phyloP scores from a whole-genome alignment of 495 filamentous ascomycete genomes.

The Aspergillus biplanus region DNA sequence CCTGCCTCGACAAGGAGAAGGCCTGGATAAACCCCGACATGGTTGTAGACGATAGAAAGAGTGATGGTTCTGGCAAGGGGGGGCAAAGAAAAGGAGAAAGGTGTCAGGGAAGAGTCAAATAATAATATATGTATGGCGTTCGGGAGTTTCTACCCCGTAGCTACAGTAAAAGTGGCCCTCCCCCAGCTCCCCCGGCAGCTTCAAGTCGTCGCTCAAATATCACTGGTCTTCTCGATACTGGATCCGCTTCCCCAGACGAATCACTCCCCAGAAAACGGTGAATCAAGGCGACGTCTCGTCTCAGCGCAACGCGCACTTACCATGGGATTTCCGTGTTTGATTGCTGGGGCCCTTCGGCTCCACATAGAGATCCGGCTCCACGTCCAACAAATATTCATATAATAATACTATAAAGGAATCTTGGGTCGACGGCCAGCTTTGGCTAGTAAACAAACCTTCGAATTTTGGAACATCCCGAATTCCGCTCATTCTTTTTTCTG shows the following conservation, averaged over 20 bases:
- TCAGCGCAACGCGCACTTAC: neutral
- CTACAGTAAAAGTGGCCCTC: neutral
- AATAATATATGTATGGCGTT: neutral
- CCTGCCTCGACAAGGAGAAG: conserved; percentile 16
- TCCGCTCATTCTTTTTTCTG: neutral
- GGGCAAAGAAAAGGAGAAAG: neutral
- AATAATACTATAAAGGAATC: neutral
- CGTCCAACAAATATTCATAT: neutral
- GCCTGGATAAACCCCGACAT: conserved; percentile 19
- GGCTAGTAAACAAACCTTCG: neutral
- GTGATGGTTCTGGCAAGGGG: neutral
- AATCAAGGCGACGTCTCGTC: neutral
- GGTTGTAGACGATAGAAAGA: neutral
- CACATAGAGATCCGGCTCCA: conserved; percentile 10
- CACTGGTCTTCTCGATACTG: neutral
- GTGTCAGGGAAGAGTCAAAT: neutral
- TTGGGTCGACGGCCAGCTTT: neutral
- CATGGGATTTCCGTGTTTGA: conserved; percentile 1
- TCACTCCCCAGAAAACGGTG: neutral
- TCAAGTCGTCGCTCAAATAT: neutral
- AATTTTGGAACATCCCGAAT: neutral
- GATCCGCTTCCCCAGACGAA: neutral
- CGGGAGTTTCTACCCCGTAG: neutral
- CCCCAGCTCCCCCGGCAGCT: neutral
- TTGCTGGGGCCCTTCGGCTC: conserved; percentile 7